phyloP scores from a whole-genome alignment of 345 rosid genomes.

The Populus davidiana region DNA sequence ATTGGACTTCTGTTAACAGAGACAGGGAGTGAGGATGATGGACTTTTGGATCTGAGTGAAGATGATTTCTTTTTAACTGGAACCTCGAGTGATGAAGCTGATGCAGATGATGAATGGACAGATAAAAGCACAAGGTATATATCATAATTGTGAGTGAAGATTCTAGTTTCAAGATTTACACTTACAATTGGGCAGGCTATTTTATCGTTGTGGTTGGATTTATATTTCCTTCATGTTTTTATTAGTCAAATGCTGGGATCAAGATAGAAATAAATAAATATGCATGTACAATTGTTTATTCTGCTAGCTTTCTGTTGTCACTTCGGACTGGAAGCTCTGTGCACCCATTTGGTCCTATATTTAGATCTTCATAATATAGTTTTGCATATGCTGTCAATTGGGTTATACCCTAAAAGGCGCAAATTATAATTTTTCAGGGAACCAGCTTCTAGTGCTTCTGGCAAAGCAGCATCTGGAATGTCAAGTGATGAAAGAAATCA shows the following conservation, averaged over 20 bases:
- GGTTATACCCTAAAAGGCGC: slow-evolving; percentile 6
- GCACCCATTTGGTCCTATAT: not conserved
- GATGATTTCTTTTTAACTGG: slow-evolving; percentile 90
- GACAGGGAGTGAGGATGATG: slow-evolving; percentile 99
- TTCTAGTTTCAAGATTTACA: not conserved
- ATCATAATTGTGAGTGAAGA: not conserved
- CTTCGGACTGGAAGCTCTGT: not conserved
- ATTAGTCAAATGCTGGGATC: not conserved
- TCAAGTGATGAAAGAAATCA: slow-evolving; percentile 96
- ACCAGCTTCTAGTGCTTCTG: slow-evolving; percentile 92
- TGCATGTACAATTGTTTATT: not conserved
- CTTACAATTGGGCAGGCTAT: not conserved
- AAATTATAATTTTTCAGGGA: slow-evolving; percentile 49
- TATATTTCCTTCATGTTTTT: not conserved
- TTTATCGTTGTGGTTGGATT: not conserved
- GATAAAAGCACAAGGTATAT: slow-evolving; percentile 89
- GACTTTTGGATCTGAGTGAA: slow-evolving; percentile 87
- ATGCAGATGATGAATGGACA: slow-evolving; percentile 97
- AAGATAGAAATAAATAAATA: not conserved
- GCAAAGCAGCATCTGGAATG: slow-evolving; percentile 88
- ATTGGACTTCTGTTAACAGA: slow-evolving; percentile 42
- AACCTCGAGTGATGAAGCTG: slow-evolving; percentile 96
- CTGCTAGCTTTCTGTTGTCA: not conserved
- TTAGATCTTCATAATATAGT: not conserved
- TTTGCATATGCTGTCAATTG: not conserved